phyloP scores from a whole-genome alignment of 768 basidiomycete species.

The Tricholoma hemisulphureum region DNA sequence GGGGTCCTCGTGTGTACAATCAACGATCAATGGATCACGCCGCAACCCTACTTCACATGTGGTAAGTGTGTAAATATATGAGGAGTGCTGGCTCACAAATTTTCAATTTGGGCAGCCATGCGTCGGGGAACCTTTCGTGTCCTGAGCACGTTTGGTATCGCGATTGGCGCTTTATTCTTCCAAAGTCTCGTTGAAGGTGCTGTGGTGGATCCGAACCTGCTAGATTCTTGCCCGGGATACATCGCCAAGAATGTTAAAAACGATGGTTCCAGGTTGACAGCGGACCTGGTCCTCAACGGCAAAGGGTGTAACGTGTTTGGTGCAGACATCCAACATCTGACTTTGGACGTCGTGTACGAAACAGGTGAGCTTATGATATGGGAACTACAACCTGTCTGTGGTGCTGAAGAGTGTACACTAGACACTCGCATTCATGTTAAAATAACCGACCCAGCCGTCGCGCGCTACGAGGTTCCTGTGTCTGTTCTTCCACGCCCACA shows the following conservation, averaged over 20 bases:
- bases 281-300: slow-evolving; percentile 52
- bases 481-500: slow-evolving; percentile 57
- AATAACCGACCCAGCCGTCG: slow-evolving; percentile 48
- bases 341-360: slow-evolving; percentile 56
- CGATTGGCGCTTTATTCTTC: slow-evolving; percentile 2
- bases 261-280: slow-evolving; percentile 41
- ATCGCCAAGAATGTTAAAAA: slow-evolving; percentile 44
- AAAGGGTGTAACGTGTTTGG: slow-evolving; percentile 61
- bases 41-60: too few relatives aligned
- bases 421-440: slow-evolving; percentile 63
- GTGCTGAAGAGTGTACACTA: slow-evolving; percentile 15
- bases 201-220: slow-evolving; percentile 31
- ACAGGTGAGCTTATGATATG: slow-evolving; percentile 38
- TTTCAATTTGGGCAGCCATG: slow-evolving; percentile 4
- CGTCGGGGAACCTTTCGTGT: not conserved
- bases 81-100: too few relatives aligned
- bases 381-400: not conserved
- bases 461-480: slow-evolving; percentile 65
- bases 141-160: not conserved
- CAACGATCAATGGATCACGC: too few relatives aligned
- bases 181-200: slow-evolving; percentile 10
- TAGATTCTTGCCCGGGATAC: slow-evolving; percentile 65
- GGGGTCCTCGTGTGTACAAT: too few relatives aligned
- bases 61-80: too few relatives aligned
- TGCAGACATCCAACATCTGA: slow-evolving; percentile 45